Evolutionary conservation across 257 asterid genomes (phyloP).

Genomic region (Cordia subcordata): DNA sequence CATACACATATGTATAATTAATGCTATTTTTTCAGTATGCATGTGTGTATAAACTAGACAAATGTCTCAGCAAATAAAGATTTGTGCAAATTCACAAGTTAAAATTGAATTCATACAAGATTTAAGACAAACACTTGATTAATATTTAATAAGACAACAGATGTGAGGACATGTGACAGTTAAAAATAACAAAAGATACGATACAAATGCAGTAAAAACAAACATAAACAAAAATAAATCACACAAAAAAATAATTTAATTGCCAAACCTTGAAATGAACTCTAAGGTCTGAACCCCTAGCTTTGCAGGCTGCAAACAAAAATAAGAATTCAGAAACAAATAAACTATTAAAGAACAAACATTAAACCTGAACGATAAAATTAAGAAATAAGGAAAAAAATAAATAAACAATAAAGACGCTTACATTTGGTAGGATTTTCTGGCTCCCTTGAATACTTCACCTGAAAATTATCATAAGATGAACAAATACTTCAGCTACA

Average conservation of each 20-base stretch:
- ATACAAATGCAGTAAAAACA: no score
- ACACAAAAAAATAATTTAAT: not conserved
- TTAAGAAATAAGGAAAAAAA: not conserved
- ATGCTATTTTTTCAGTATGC: no score
- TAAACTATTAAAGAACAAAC: not conserved
- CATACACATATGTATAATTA: no score
- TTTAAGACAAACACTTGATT: no score
- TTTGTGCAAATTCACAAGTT: no score
- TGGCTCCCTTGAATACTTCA: slow-evolving; percentile 80
- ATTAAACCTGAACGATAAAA: not conserved
- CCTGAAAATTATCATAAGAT: slow-evolving; percentile 24
- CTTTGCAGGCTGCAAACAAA: slow-evolving; percentile 70
- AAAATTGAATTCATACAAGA: no score
- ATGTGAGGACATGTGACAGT: no score
- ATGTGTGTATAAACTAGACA: not conserved
- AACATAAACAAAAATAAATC: not conserved
- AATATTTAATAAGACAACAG: not conserved
- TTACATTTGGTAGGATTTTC: slow-evolving; percentile 64
- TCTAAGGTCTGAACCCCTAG: slow-evolving; percentile 67
- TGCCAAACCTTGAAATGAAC: slow-evolving; percentile 70
- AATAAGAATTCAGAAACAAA: not conserved
- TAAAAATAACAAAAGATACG: not conserved
- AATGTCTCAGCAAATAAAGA: no score
- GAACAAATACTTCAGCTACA: not conserved
- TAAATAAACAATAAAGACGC: not conserved